A percentile compares a stretch with the other conserved stretches of the same genome.
Conservation (phyloP, 2,329 filamentous ascomycete genomes). For the Botrytis fabae region DNA sequence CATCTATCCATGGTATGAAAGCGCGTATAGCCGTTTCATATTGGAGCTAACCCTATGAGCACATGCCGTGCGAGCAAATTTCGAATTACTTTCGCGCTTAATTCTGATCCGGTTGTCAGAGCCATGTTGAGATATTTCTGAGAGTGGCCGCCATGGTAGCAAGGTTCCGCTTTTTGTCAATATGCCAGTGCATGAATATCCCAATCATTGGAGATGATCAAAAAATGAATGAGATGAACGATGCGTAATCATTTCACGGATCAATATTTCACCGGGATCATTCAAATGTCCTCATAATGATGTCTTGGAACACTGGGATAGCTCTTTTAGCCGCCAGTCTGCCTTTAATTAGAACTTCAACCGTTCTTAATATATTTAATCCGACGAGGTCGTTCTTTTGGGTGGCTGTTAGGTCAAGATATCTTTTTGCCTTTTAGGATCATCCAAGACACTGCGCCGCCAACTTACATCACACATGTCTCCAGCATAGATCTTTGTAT, state of each 20-base stretch:
- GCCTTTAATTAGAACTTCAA: not conserved
- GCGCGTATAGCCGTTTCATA: not conserved
- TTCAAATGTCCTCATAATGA: not conserved
- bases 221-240: not conserved
- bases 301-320: not conserved
- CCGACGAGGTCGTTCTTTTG: not conserved
- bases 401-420: not conserved
- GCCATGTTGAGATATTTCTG: not conserved
- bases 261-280: not conserved
- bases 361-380: slow-evolving; percentile 5
- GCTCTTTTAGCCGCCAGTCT: not conserved
- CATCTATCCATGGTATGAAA: not conserved
- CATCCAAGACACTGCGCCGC: not conserved
- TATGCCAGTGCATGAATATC: not conserved
- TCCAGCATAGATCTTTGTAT: not conserved
- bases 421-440: not conserved
- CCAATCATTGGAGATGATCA: not conserved
- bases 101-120: not conserved
- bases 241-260: not conserved
- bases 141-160: not conserved
- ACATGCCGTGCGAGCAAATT: not conserved
- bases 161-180: not conserved
- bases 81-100: not conserved
- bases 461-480: not conserved
- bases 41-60: not conserved